Conservation (phyloP, 495 filamentous ascomycete genomes). For the Wilcoxina mikolae region DNA sequence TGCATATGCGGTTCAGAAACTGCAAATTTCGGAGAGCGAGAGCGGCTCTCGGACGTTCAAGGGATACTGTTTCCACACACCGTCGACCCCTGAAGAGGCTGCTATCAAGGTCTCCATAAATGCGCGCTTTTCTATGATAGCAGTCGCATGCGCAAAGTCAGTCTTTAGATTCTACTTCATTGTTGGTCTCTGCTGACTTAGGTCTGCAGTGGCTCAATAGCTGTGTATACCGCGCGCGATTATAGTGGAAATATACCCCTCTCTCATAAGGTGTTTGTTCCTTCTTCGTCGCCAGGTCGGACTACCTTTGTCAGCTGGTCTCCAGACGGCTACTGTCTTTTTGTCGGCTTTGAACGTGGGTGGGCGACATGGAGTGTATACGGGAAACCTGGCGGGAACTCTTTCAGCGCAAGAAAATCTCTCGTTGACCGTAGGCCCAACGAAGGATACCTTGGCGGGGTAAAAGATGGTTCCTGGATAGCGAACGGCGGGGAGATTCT, state of each 20-base stretch:
- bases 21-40: constrained; percentile 21
- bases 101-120: constrained; percentile 73
- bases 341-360: constrained; percentile 81
- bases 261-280: constrained; percentile 61
- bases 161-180: background rate
- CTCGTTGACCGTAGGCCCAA: constrained; percentile 46
- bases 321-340: constrained; percentile 90
- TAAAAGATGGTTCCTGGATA: constrained; percentile 67
- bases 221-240: constrained; percentile 79
- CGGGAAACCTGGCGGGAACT: constrained; percentile 70
- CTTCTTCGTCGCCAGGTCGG: constrained; percentile 54
- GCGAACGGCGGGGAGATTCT: constrained; percentile 76
- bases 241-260: constrained; percentile 84
- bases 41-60: constrained; percentile 48
- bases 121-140: constrained; percentile 82
- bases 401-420: constrained; percentile 53
- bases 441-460: constrained; percentile 68
- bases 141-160: constrained; percentile 59
- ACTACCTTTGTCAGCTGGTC: constrained; percentile 73
- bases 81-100: constrained; percentile 41
- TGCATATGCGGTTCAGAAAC: constrained; percentile 81
- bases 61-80: constrained; percentile 79
- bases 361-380: constrained; percentile 98
- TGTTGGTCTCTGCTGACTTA: background rate
- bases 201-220: constrained; percentile 45